Percentiles rank a stretch among this genome's conserved stretches.
Evolutionary conservation across 495 filamentous ascomycete species (phyloP).

Genomic region (Hypoxylon lenormandii): DNA sequence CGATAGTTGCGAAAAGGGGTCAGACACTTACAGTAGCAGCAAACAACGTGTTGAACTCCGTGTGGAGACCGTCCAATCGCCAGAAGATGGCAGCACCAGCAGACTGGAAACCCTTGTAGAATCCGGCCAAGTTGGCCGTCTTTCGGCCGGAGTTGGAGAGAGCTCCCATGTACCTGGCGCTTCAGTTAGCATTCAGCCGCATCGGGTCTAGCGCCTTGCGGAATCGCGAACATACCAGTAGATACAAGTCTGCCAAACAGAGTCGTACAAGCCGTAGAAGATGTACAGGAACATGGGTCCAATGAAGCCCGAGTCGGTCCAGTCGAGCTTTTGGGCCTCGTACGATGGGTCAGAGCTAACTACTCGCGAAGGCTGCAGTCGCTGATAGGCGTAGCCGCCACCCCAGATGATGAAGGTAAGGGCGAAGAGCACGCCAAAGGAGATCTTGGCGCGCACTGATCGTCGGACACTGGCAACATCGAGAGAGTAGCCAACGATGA

Average conservation of each 20-base stretch:
- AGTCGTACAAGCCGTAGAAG: slow-evolving; percentile 92
- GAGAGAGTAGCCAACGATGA: slow-evolving; percentile 79
- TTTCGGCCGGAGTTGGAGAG: slow-evolving; percentile 91
- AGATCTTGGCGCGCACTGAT: slow-evolving; percentile 77
- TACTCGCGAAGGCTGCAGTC: slow-evolving; percentile 56
- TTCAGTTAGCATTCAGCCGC: slow-evolving; percentile 34
- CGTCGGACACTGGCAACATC: slow-evolving; percentile 74
- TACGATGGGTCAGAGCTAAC: slow-evolving; percentile 48
- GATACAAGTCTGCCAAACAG: slow-evolving; percentile 82
- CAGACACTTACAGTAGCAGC: slow-evolving; percentile 56
- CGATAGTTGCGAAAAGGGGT: neutral
- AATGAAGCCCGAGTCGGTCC: slow-evolving; percentile 73
- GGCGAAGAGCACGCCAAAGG: slow-evolving; percentile 73
- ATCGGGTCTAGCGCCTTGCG: slow-evolving; percentile 22
- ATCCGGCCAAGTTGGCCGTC: slow-evolving; percentile 91
- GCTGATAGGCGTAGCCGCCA: slow-evolving; percentile 84
- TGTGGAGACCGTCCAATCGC: slow-evolving; percentile 74
- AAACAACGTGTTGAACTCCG: slow-evolving; percentile 74
- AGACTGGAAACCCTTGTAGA: slow-evolving; percentile 92
- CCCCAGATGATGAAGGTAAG: slow-evolving; percentile 88
- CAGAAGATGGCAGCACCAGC: slow-evolving; percentile 91
- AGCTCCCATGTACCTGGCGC: slow-evolving; percentile 75
- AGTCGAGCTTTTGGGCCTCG: slow-evolving; percentile 64
- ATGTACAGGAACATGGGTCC: slow-evolving; percentile 93
- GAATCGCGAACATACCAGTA: slow-evolving; percentile 76